Evolutionary conservation across 139 green algal species (phyloP).

Genomic region (Trebouxia sp.): DNA sequence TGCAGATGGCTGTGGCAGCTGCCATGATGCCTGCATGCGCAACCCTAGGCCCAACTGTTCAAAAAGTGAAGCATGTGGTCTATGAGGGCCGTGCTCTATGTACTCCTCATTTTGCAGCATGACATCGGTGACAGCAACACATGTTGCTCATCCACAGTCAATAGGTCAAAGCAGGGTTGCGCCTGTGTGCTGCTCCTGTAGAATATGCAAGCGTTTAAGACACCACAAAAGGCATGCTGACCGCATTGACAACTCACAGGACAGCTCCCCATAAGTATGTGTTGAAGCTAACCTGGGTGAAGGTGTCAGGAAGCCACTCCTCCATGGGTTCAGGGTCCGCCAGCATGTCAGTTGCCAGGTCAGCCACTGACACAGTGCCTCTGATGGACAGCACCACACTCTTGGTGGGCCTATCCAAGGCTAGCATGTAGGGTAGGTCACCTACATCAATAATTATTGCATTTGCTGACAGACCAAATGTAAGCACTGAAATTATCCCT

Average conservation of each 20-base stretch:
- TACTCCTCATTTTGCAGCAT: background rate
- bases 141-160: no score
- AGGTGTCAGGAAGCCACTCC: slow-evolving; percentile 26
- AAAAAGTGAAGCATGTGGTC: no score
- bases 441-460: background rate
- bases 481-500: no score
- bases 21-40: slow-evolving; percentile 7
- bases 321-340: slow-evolving; percentile 17
- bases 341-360: slow-evolving; percentile 29
- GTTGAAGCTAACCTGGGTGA: background rate
- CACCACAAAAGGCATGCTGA: background rate
- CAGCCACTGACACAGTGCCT: background rate
- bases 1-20: slow-evolving; percentile 6
- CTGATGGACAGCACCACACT: slow-evolving; percentile 29
- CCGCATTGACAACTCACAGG: no score
- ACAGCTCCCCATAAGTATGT: no score
- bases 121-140: no score
- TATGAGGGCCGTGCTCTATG: background rate
- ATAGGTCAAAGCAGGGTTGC: background rate
- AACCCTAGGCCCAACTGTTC: background rate
- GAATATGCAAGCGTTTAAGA: background rate
- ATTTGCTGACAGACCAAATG: no score
- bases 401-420: slow-evolving; percentile 4
- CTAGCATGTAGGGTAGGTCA: slow-evolving; percentile 31
- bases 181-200: background rate